Conservation (phyloP, 306 rosid genomes). For the Cyclanthera cordifolia region DNA sequence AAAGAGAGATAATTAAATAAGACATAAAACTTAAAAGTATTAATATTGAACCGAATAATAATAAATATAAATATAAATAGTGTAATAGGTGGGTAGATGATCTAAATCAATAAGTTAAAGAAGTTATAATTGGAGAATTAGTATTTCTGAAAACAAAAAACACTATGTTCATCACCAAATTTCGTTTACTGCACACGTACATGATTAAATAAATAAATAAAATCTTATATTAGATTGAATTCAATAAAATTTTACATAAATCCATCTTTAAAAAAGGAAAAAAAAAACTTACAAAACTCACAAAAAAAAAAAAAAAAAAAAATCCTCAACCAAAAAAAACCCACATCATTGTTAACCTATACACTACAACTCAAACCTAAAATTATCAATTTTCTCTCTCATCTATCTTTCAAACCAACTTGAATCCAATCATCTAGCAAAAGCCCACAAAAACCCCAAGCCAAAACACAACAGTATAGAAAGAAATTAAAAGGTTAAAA, state of each 20-base stretch:
- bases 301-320: neutral
- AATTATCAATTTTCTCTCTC: neutral
- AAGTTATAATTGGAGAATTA: neutral
- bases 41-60: no score
- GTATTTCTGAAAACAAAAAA: neutral
- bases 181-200: neutral
- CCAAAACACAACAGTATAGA: neutral
- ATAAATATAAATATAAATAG: no score
- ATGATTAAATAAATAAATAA: neutral
- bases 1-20: no score
- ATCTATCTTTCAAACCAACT: neutral
- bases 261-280: neutral
- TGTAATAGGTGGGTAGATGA: neutral
- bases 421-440: neutral
- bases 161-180: no score
- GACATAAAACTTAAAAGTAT: no score
- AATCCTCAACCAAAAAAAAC: neutral
- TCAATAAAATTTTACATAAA: neutral
- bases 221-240: neutral
- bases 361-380: neutral
- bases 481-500: neutral
- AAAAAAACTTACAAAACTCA: neutral
- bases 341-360: constrained; percentile 3
- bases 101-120: neutral
- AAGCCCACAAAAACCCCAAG: neutral